These are phyloP conservation scores for Mortierella hygrophila DNA, from an alignment of 192 early-diverging fungal species.

Conservation along the genomic window DNA sequence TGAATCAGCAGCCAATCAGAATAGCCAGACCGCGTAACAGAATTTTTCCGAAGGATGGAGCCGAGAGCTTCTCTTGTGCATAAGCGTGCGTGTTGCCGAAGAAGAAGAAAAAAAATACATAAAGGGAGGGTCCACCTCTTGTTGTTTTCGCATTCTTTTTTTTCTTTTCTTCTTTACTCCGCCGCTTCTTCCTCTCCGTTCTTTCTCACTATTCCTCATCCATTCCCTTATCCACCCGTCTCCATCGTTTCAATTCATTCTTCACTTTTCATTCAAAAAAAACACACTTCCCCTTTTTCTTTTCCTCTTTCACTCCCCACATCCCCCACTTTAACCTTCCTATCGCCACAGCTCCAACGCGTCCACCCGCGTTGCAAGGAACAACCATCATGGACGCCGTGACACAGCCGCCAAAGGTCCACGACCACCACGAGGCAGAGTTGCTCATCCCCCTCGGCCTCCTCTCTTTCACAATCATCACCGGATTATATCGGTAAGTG, in stretches of 20 bases:
- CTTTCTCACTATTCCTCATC: neutral
- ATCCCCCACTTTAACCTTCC: too few relatives aligned
- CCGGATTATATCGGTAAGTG: constrained; percentile 31
- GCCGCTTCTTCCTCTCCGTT: too few relatives aligned
- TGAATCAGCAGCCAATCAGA: neutral
- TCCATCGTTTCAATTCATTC: neutral
- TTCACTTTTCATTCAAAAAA: neutral
- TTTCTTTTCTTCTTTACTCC: too few relatives aligned
- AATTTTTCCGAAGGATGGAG: neutral
- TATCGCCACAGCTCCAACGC: neutral
- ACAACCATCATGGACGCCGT: neutral
- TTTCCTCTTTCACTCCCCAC: neutral
- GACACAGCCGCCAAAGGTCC: neutral
- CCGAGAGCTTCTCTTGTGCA: neutral
- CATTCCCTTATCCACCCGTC: neutral
- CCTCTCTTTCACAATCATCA: constrained; percentile 34
- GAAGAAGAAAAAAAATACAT: too few relatives aligned
- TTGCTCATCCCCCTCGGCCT: constrained; percentile 39
- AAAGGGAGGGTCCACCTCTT: too few relatives aligned
- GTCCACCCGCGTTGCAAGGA: neutral
- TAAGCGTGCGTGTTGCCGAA: too few relatives aligned
- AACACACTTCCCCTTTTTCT: too few relatives aligned
- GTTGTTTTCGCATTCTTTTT: too few relatives aligned
- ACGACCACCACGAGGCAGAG: constrained; percentile 31
- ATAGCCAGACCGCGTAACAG: neutral